Base-by-base conservation (phyloP, 164 flowering plant genomes). In the Vitis labrusca region DNA sequence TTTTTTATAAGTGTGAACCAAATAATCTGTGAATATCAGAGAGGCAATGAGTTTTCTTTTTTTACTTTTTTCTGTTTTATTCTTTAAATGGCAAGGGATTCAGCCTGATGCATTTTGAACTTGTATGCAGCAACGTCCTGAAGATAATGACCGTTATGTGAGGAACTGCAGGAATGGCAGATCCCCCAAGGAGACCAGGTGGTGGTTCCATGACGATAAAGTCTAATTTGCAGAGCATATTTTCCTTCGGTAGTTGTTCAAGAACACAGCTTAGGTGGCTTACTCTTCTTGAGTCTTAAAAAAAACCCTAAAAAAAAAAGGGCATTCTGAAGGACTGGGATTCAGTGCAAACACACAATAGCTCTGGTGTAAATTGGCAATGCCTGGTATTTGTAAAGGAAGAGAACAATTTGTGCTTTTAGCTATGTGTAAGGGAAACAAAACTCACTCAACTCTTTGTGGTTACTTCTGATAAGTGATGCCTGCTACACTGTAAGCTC, bases 161-260 rank as follows among this genome's bases (percentile, higher is more conserved):
- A 84, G 68, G 77, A 86, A 86, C 70, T 86, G 90, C 68, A 76
- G 82, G 64, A 86, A 86, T 68, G 90, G 90, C 32, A 73, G 83
- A 68, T 86, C 90, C 64, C 90, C 90, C 1, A 86, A 86, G 71
- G 88, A 84, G 79, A 86, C 90, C 23, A 79, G 90, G 62, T 86
- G 90, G 90, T 84, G 90, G 90, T 86, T 86, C 74, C 90, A 86
- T 73, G 90, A 86, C 53, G 90, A 86, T 49, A 84, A 86, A 78
- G 89, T 84, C 65, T 90, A 83, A 68, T 57, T 23, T 60, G 37
- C 47, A 10, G 4, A 37, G 64, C 56, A 61, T 60, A 63, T 55
- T 32, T 37, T 3, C 37, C 14, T 27, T 9, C 58, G 7, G 8
- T 57, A 14, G 27, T 32, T 17, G 61, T 29, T 53, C 9, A 73